Conservation (phyloP, 768 basidiomycete genomes). For the Tylopilus sp. region DNA sequence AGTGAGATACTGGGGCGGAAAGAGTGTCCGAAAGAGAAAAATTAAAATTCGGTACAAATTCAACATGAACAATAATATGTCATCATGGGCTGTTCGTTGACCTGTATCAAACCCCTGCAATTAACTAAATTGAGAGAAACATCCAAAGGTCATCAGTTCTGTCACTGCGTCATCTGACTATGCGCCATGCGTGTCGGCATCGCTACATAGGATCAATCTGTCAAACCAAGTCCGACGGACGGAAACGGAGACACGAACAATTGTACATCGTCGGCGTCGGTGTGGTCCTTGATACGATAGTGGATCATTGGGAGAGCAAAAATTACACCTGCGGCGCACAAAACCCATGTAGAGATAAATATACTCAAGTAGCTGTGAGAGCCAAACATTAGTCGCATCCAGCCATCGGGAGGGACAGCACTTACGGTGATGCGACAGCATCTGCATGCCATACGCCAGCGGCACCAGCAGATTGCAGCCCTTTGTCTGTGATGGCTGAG, state of each 20-base stretch:
- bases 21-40: no score
- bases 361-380: conserved; percentile 58
- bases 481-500: conserved; percentile 50
- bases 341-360: conserved; percentile 71
- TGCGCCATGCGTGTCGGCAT: conserved; percentile 1
- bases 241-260: conserved; percentile 35
- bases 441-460: conserved; percentile 74
- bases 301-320: conserved; percentile 76
- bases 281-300: conserved; percentile 61
- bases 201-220: conserved; percentile 5
- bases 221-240: not conserved
- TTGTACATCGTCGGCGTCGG: conserved; percentile 49
- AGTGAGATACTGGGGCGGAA: no score
- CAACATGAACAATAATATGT: no score
- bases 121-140: no score
- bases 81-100: not conserved
- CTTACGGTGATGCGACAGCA: conserved; percentile 58
- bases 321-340: conserved; percentile 60
- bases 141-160: not conserved
- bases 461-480: conserved; percentile 72
- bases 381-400: not conserved
- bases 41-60: no score
- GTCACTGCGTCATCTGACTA: not conserved
- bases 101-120: not conserved
- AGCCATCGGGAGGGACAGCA: conserved; percentile 5